Conservation (phyloP, 352 stramenopile species). For the Globisporangium heterothallicum region DNA sequence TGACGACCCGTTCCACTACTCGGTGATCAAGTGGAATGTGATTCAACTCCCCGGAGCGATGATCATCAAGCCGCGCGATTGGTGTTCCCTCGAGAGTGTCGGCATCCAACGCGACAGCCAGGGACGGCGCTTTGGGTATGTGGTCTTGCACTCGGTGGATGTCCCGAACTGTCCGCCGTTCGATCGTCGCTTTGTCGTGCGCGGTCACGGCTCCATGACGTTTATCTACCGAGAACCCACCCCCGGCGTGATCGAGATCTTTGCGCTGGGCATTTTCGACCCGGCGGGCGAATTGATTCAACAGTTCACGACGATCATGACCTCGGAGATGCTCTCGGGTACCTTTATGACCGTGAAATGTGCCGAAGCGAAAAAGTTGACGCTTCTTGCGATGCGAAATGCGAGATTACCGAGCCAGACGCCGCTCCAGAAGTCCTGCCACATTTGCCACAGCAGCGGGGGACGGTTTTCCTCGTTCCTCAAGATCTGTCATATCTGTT, state of each 20-base stretch:
- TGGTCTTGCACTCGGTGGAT: constrained; percentile 39
- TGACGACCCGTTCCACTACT: constrained; percentile 35
- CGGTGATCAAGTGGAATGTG: constrained; percentile 45
- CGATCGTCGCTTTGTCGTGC: constrained; percentile 17
- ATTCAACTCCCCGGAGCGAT: constrained; percentile 21
- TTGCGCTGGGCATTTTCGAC: constrained; percentile 38
- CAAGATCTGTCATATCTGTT: constrained; percentile 19
- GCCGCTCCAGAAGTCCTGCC: constrained; percentile 11
- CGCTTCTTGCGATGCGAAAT: constrained; percentile 24
- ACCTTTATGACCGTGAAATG: constrained; percentile 32
- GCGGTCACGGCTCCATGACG: constrained; percentile 21
- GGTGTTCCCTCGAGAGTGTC: constrained; percentile 31
- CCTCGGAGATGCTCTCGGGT: constrained; percentile 25
- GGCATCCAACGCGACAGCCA: constrained; percentile 28
- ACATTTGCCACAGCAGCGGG: constrained; percentile 15
- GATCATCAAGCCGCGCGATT: constrained; percentile 21
- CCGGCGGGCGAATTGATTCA: constrained; percentile 28
- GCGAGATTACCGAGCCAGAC: constrained; percentile 1
- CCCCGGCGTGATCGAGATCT: constrained; percentile 32
- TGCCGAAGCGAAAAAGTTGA: constrained; percentile 51
- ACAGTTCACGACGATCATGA: constrained; percentile 17
- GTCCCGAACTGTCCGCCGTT: constrained; percentile 33
- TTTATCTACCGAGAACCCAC: constrained; percentile 33
- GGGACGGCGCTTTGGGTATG: constrained; percentile 30
- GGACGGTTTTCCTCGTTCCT: constrained; percentile 8